Conservation (phyloP, 2,329 filamentous ascomycete genomes). For the Ophiobolus disseminans region DNA sequence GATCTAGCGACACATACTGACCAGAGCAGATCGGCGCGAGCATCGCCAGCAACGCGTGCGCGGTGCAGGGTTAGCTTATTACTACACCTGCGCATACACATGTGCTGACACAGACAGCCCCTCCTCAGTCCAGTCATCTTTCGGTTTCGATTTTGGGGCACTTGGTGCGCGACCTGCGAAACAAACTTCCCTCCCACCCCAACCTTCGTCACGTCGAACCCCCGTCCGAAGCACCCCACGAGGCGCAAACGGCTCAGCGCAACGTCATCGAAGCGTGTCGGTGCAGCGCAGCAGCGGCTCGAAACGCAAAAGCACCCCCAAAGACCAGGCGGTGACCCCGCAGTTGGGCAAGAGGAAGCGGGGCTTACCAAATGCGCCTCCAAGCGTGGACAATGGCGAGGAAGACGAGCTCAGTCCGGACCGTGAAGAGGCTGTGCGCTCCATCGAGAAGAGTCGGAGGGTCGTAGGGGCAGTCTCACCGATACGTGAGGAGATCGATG, state of each 20-base stretch:
- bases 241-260: constrained; percentile 28
- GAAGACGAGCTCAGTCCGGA: constrained; percentile 46
- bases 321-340: constrained; percentile 31
- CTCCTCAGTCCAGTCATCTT: constrained; percentile 57
- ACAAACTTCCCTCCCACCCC: constrained; percentile 36
- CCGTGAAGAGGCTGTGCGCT: constrained; percentile 30
- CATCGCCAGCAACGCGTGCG: constrained; percentile 64
- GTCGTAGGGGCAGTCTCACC: constrained; percentile 32
- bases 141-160: constrained; percentile 53
- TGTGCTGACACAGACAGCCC: constrained; percentile 48
- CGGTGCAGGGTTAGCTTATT: constrained; percentile 60
- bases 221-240: constrained; percentile 31
- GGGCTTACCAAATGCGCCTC: constrained; percentile 24
- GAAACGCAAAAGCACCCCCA: constrained; percentile 26
- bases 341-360: constrained; percentile 45
- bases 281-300: constrained; percentile 30
- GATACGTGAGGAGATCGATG: constrained; percentile 32
- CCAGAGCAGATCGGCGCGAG: constrained; percentile 62
- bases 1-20: constrained; percentile 8
- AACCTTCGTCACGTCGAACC: constrained; percentile 32
- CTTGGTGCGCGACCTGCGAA: constrained; percentile 30
- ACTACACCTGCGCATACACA: not conserved
- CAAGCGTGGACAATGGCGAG: constrained; percentile 28
- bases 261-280: constrained; percentile 40
- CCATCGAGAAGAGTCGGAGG: constrained; percentile 38